Conservation (phyloP, 2,329 filamentous ascomycete genomes). For the Alternaria atra region DNA sequence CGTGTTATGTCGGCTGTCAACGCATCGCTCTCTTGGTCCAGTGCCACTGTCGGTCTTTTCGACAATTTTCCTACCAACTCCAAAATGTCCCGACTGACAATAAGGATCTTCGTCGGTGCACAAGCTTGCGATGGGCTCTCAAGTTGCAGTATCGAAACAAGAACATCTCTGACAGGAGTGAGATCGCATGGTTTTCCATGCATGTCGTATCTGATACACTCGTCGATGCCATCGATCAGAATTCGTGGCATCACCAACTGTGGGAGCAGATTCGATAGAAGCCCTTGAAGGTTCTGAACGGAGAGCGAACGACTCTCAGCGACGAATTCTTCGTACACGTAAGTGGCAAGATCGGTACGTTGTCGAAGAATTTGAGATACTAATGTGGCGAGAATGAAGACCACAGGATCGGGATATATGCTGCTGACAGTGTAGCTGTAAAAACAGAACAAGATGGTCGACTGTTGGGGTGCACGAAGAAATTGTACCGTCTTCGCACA, state of each 20-base stretch:
- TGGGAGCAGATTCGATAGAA: neutral
- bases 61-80: neutral
- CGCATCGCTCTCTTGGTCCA: neutral
- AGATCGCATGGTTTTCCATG: neutral
- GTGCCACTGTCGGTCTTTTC: neutral
- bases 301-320: neutral
- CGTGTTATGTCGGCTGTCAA: neutral
- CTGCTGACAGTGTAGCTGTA: conserved; percentile 8
- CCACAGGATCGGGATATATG: neutral
- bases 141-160: neutral
- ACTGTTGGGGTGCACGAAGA: neutral
- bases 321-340: conserved; percentile 18
- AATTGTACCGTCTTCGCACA: neutral
- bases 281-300: neutral
- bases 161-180: neutral
- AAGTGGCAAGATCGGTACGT: conserved; percentile 1
- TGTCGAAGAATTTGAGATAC: conserved; percentile 13
- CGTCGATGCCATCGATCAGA: neutral
- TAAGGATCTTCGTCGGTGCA: neutral
- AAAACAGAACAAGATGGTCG: conserved; percentile 6
- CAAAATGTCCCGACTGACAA: neutral
- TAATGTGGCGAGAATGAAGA: conserved; percentile 9
- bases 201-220: neutral
- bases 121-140: neutral
- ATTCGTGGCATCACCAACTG: neutral